Evolutionary conservation across 2,329 filamentous ascomycete genomes (phyloP), one percentile per base, ranked within the genome.

Genomic region (Cladophialophora exuberans): DNA sequence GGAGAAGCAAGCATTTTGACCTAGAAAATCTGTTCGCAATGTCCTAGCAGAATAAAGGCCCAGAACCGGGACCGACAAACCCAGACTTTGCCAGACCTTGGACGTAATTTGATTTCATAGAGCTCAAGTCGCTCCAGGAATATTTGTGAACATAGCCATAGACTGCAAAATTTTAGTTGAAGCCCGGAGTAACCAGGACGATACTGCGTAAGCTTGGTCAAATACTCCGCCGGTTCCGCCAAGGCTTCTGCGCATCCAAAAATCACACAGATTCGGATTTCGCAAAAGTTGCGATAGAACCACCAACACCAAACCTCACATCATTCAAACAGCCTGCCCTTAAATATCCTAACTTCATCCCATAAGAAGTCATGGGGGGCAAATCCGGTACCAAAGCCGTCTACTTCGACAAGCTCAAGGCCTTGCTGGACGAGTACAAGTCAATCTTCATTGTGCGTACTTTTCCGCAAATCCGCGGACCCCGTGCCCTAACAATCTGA

Each of bases 371-470:
- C 84, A 96, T 96, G 92, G 92, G 91, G 91, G 92, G 90, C 91
- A 97, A 90, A 83, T 83, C 89, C 72, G 84, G 82, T 73, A 92
- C 87, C 86, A 99, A 97, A 86, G 85, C 90, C 77, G 89, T 78
- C 77, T 96, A 99, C 87, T 99, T 99, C 84, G 93, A 97, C 79
- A 97, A 97, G 91, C 91, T 99, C 78, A 96, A 97, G 88, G 78
- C 78, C 79, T 86, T 97, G 77, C 88, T 99, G 77, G 90, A 97
- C 83, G 87, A 91, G 77, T 97, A 95, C 88, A 86, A 85, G 78
- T 93, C 89, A 73, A 89, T 97, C 83, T 97, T 99, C 90, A 92
- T 99, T 78, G 92, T 49, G 54, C 54, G 57, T 62, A 18, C n/a
- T 15, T 36, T 25, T 22, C n/a, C 6, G 30, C 23, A 30, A 7